Base-by-base conservation (phyloP, 2,329 filamentous ascomycete genomes). In the Parastagonospora nodorum region DNA sequence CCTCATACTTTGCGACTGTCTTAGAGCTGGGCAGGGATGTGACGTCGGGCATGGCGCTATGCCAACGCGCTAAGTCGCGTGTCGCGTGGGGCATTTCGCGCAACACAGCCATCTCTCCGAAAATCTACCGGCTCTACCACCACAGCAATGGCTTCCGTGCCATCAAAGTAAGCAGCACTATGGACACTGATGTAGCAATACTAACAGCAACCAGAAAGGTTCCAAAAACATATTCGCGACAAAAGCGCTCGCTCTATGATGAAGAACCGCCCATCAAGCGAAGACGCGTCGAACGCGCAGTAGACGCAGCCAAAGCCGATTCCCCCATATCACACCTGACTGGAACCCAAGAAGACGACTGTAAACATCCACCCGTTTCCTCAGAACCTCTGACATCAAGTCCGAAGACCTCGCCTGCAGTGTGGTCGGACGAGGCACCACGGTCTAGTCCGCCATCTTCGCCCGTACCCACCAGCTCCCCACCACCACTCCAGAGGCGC, bases 381-480 rank as follows among this genome's bases (percentile, higher is more conserved):
- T 61, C 64, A 29, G 48, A 48, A 27, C 45, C 53, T 7, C 57
- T 59, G 10, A 62, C 64, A 8, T 71, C 70, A 7, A 74, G 67
- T 42, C 69, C 69, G 19, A 66, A 68, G 61, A 60, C 64, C 51
- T 64, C 50, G 30, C 69, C 72, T 10, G 60, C 58, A 11, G 50
- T 67, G 27, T 73, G 78, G 61, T 76, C 78, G 10, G 78, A 80
- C 59, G 75, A 77, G 40, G 45, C 52, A 10, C 36, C 55, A 14
- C 58, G 55, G 42, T 64, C 63, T 46, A 71, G 63, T 47, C 66
- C 68, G 44, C 66, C 69, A 2, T 72, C 70, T 8, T 74, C 71
- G 8, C 67, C 71, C 39, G 30, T 49, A 40, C 53, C 44, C 9
- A 46, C 48, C 32, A 58, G 50, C 52, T 66, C 61, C 8, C 61